Percentiles rank a stretch among this genome's conserved stretches.
phyloP scores from a whole-genome alignment of 1,139 yeast genomes.

The Kazachstania sp. region DNA sequence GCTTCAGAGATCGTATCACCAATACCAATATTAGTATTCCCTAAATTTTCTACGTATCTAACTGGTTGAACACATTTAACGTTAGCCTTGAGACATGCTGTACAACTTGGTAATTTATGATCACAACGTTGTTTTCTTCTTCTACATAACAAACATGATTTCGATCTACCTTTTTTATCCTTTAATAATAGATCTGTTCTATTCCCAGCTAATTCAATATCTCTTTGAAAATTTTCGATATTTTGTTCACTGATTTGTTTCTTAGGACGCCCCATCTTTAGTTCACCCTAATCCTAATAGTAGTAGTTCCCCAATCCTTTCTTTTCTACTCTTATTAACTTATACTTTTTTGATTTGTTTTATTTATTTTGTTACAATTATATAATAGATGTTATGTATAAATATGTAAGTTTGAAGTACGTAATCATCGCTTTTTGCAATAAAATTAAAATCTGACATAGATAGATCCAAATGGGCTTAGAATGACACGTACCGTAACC shows the following conservation, averaged over 20 bases:
- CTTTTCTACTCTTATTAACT: too few species aligned
- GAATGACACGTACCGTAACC: too few species aligned
- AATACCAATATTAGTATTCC: background rate
- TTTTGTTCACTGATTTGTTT: constrained; percentile 30
- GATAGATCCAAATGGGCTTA: too few species aligned
- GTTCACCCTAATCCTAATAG: too few species aligned
- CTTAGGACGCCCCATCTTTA: constrained; percentile 33
- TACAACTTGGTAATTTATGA: constrained; percentile 50
- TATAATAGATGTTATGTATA: background rate
- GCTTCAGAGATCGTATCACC: too few species aligned
- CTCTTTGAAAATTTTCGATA: constrained; percentile 28
- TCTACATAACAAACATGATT: constrained; percentile 45
- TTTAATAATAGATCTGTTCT: constrained; percentile 23
- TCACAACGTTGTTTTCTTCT: constrained; percentile 51
- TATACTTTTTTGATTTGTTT: too few species aligned
- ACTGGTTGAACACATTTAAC: constrained; percentile 52
- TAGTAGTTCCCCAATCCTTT: too few species aligned
- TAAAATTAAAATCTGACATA: too few species aligned
- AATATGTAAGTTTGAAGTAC: constrained; percentile 2
- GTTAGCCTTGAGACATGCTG: constrained; percentile 52
- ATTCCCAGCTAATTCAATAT: constrained; percentile 29
- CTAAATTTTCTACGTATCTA: constrained; percentile 31
- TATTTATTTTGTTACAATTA: too few species aligned
- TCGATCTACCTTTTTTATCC: constrained; percentile 42
- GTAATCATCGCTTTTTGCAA: constrained; percentile 1